Evolutionary conservation across 2,329 filamentous ascomycete genomes (phyloP).

Genomic region (Onygenales sp.): DNA sequence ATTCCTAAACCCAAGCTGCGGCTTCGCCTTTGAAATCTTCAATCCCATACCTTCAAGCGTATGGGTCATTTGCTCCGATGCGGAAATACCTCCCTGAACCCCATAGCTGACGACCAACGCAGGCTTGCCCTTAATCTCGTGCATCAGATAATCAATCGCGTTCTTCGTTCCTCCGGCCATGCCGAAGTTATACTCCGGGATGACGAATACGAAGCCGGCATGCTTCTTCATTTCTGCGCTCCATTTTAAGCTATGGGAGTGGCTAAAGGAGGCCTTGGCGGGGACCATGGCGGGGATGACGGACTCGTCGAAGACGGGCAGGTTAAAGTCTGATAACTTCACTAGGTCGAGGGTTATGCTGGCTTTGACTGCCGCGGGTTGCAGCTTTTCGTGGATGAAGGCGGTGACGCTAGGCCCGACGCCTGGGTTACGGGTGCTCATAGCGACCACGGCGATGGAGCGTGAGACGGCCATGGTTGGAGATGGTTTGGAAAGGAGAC

Average conservation of each 20-base stretch:
- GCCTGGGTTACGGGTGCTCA: conserved; percentile 26
- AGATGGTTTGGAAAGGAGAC: background rate
- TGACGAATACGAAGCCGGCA: conserved; percentile 33
- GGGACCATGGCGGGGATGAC: conserved; percentile 28
- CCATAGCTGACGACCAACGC: conserved; percentile 48
- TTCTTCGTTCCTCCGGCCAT: conserved; percentile 49
- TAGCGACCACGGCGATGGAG: conserved; percentile 25
- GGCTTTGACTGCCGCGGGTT: conserved; percentile 10
- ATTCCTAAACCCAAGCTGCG: conserved; percentile 20
- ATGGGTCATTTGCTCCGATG: conserved; percentile 24
- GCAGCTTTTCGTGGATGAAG: conserved; percentile 21
- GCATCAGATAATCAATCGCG: conserved; percentile 51
- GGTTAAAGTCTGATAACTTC: conserved; percentile 22
- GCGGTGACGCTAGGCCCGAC: conserved; percentile 26
- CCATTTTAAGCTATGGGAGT: conserved; percentile 30
- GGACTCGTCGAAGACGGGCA: conserved; percentile 31
- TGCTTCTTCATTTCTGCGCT: conserved; percentile 23
- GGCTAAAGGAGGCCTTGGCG: conserved; percentile 22
- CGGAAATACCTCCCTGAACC: conserved; percentile 31
- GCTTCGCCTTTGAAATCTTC: conserved; percentile 21
- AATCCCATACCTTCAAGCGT: conserved; percentile 28
- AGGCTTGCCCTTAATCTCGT: conserved; percentile 51
- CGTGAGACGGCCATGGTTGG: conserved; percentile 8
- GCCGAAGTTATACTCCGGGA: conserved; percentile 46
- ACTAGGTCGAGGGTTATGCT: conserved; percentile 19